Base-by-base conservation (phyloP, 495 filamentous ascomycete species). In the Penicillium desertorum region DNA sequence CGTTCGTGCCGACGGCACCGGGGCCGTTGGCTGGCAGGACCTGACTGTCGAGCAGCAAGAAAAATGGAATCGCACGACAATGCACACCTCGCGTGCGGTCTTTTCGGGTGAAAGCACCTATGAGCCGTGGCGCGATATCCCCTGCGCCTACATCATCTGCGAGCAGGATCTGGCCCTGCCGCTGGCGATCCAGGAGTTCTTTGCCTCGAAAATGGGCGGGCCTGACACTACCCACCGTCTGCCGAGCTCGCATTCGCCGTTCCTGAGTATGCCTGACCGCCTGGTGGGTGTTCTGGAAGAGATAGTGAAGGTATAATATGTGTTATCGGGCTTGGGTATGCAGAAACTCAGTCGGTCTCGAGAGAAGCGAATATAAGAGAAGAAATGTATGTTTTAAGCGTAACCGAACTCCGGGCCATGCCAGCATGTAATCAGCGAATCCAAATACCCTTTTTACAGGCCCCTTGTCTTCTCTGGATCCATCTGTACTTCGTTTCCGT, bases 401-500 rank as follows among this genome's bases (percentile, higher is more conserved):
- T 55, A 55, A 55, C 53, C 43, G 46, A 64, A 66, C 63, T 66
- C 66, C 63, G 55, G 58, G 59, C 63, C 66, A 68, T 68, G 66
- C 66, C 66, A 68, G 66, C 63, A 64, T 66, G 63, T 57, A 61
- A 46, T 39, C 37, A 49, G 47, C 45, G 29, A 56, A 51, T 56
- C 37, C 48, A 51, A 37, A 51, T 53, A 43, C 32, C 32, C 37
- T 52, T 46, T 48, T 71, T 55, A 77, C 61, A 78, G 63, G 20
- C 76, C 76, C 25, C 76, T 59, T 17, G 76, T 79, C 74, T 77
- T 77, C 72, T 79, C 76, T 0, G 75, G 76, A 50, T 79, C 76
- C 76, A 79, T 78, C 66, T 78, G 68, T 11, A 76, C 76, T 62
- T 78, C 80, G 25, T 73, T 63, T 22, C 79, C 73, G 41, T 72